Evolutionary conservation across 2,329 filamentous ascomycete species (phyloP), one percentile per base, ranked within the genome.

Genomic region (Aureobasidium sp.): DNA sequence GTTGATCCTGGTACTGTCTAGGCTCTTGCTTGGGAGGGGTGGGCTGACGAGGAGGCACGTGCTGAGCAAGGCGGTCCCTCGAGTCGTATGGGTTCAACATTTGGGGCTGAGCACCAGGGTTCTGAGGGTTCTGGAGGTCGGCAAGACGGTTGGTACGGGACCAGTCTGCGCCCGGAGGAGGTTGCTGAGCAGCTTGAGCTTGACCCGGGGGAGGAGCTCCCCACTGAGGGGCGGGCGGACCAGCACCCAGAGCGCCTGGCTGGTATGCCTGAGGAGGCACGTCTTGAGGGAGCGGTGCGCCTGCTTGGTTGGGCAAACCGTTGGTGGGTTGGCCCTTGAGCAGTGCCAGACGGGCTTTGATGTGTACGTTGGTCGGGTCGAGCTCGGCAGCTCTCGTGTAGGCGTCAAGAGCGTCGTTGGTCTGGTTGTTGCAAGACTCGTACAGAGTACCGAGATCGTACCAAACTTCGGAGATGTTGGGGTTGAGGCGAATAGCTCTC

Each of bases 381-480:
- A 99, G 84, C 73, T 99, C 94, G 37, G 92, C 92, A 42, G 94
- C 94, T 66, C 94, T 85, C 69, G 93, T 89, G 73, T 97, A 99
- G 6, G 94, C 94, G 74, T 99, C 94, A 46, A 97, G 81, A 1
- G 94, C 94, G 78, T 99, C 94, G 57, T 86, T 90, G 61, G 95
- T 96, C 75, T 99, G 94, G 76, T 97, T 97, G 80, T 99, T 97
- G 75, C 94, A 99, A 27, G 91, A 96, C 74, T 99, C 94, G 70
- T 99, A 99, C 79, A 99, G 71, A 68, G 94, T 99, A 64, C 94
- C 94, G 40, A 99, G 79, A 74, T 99, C 94, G 74, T 97, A 99
- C 94, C 94, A 99, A 55, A 99, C 94, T 74, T 99, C 94, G 1
- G 92, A 96, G 65, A 99, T 97, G 78, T 95, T 96, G 5, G 94